A percentile compares a stretch with the other conserved stretches of the same genome.
These are phyloP conservation scores for Termitomyces sp. DNA, from an alignment of 768 basidiomycete genomes.

Conservation along the genomic window DNA sequence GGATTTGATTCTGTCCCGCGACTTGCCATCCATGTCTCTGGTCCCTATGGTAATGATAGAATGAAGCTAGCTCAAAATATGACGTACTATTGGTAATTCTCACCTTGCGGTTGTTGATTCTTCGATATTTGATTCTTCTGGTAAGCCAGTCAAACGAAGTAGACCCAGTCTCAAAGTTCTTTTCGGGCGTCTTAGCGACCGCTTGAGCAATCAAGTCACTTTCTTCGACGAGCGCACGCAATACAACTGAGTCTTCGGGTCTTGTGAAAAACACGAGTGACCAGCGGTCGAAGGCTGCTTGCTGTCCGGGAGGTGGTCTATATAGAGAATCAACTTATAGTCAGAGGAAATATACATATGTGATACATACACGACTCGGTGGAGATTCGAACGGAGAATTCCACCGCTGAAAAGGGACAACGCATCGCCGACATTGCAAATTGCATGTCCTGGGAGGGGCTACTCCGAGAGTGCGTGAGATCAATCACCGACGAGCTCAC, in stretches of 20 bases:
- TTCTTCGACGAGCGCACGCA: slow-evolving; percentile 51
- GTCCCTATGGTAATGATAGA: slow-evolving; percentile 27
- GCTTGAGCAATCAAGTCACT: slow-evolving; percentile 49
- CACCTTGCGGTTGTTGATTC: slow-evolving; percentile 43
- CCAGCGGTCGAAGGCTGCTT: slow-evolving; percentile 54
- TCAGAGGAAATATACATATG: too few species aligned
- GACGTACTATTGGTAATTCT: neutral
- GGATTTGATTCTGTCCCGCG: slow-evolving; percentile 37
- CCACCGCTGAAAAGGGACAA: slow-evolving; percentile 21
- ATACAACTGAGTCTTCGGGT: slow-evolving; percentile 50
- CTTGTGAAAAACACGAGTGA: slow-evolving; percentile 71
- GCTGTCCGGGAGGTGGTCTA: slow-evolving; percentile 60
- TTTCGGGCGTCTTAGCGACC: slow-evolving; percentile 37
- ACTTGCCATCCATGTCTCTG: slow-evolving; percentile 47
- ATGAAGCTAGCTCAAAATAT: too few species aligned
- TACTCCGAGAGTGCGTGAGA: neutral
- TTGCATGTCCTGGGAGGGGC: slow-evolving; percentile 47
- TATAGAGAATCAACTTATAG: neutral
- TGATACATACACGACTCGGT: neutral
- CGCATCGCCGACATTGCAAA: slow-evolving; percentile 48
- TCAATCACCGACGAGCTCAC: neutral
- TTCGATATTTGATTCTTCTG: slow-evolving; percentile 42
- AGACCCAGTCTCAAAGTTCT: slow-evolving; percentile 33
- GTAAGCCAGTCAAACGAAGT: slow-evolving; percentile 46
- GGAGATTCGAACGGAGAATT: slow-evolving; percentile 19